These are phyloP conservation scores for Epichloe uncinata DNA, from an alignment of 2,329 filamentous ascomycete genomes.

Conservation along the genomic window DNA sequence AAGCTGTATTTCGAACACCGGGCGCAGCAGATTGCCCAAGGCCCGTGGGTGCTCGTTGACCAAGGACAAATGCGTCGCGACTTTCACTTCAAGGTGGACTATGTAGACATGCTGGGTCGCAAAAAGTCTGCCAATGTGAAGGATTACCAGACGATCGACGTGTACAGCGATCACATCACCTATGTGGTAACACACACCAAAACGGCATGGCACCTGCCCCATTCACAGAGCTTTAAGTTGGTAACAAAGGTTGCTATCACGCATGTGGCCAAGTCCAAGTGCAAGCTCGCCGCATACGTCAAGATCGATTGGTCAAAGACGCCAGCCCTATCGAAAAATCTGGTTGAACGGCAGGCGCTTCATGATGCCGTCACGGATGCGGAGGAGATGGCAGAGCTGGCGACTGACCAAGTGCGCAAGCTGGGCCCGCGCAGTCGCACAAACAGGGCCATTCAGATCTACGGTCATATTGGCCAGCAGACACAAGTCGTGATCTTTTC, in stretches of 20 bases:
- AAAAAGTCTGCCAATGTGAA: constrained; percentile 49
- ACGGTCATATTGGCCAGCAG: constrained; percentile 60
- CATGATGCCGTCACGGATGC: constrained; percentile 62
- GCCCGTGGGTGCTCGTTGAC: constrained; percentile 66
- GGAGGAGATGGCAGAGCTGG: constrained; percentile 60
- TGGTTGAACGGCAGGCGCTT: constrained; percentile 58
- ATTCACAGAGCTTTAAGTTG: constrained; percentile 64
- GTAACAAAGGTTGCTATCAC: constrained; percentile 90
- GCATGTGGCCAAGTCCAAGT: constrained; percentile 80
- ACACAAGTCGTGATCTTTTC: constrained; percentile 50
- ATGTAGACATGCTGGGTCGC: constrained; percentile 50
- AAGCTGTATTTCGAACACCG: constrained; percentile 75
- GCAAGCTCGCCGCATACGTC: constrained; percentile 78
- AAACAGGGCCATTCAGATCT: constrained; percentile 66
- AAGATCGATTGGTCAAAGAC: constrained; percentile 75
- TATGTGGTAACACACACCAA: constrained; percentile 51
- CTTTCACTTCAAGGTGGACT: constrained; percentile 67
- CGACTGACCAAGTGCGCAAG: constrained; percentile 64
- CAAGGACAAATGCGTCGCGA: constrained; percentile 60
- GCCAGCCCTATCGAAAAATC: constrained; percentile 44
- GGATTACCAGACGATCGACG: constrained; percentile 79
- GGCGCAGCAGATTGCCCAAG: constrained; percentile 69
- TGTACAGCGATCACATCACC: constrained; percentile 61
- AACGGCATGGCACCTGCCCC: constrained; percentile 73
- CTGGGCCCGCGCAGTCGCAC: constrained; percentile 62